Evolutionary conservation across 768 basidiomycete genomes (phyloP), one percentile per base, ranked within the genome.

Genomic region (Lentinula edodes): DNA sequence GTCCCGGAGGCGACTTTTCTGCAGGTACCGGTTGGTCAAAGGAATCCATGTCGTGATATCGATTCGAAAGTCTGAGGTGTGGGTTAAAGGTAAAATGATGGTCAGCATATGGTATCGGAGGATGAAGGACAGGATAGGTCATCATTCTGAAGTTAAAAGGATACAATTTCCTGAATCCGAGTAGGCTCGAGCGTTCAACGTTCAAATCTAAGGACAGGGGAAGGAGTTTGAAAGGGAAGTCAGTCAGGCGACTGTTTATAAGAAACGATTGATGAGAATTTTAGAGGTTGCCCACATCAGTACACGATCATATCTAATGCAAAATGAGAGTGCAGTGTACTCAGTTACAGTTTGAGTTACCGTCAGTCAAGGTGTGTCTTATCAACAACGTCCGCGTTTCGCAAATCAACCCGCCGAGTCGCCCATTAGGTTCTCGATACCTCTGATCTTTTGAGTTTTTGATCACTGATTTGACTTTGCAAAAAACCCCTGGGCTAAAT

Each of bases 31-130:
- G 89, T n/a, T 88, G 62, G 53, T 28, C 13, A 16, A 39, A 56
- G 20, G 42, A 6, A 13, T 56, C 55, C 23, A 20, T 23, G 38
- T 56, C 55, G n/a, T 56, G 55, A 32, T 56, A 56, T 16, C 23
- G 55, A 12, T 73, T 74, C 18, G 51, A 52, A n/a, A 52, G 51
- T 8, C 81, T 78, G 23, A 85, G 74, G 4, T 83, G 73, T 1
- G 86, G 83, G 68, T 90, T 87, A 67, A 89, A 90, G n/a, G 80
- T 71, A 71, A 86, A 89, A 64, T 88, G 83, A 65, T 90, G 90
- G 66, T 90, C 88, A 52, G 85, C 74, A 70, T 84, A 87, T 41
- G 55, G 55, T 28, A 43, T 56, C 20, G 38, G 55, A 56, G 55
- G 55, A 5, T 56, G 55, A 43, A 56, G 41, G 39, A 54, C 35